A percentile compares a stretch with the other conserved stretches of the same genome.
phyloP scores from a whole-genome alignment of 169 alveolate species.

The Cryptosporidium baileyi region DNA sequence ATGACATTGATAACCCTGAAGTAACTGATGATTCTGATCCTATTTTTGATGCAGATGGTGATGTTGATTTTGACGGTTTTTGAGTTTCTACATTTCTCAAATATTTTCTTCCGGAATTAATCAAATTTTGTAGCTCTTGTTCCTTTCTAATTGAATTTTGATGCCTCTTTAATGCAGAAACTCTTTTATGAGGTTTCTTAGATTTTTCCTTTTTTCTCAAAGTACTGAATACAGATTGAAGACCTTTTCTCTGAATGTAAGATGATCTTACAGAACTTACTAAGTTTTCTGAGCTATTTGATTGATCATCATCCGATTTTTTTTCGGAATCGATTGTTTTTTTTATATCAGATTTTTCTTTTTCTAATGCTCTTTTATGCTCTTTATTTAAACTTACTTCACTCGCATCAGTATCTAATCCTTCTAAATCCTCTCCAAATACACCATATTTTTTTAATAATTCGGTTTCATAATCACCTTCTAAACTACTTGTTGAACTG shows the following conservation, averaged over 20 bases:
- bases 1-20: not conserved
- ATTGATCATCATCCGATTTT: not conserved
- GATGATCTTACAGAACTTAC: not conserved
- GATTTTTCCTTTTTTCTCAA: not conserved
- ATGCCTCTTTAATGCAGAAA: not conserved
- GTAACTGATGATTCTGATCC: not conserved
- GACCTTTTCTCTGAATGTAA: not conserved
- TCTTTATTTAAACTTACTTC: slow-evolving; percentile 17
- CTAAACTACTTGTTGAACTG: not conserved
- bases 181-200: no score
- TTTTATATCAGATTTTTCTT: not conserved
- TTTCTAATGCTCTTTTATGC: not conserved
- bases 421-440: slow-evolving; percentile 13
- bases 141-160: not conserved
- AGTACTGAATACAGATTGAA: no score
- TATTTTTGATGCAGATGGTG: not conserved
- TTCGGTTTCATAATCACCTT: not conserved
- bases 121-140: not conserved
- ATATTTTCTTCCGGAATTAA: not conserved
- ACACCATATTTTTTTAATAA: slow-evolving; percentile 18
- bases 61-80: not conserved
- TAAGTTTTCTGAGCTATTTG: not conserved
- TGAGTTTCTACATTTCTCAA: not conserved
- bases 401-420: not conserved
- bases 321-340: not conserved